Evolutionary conservation across 495 filamentous ascomycete genomes (phyloP), one percentile per base, ranked within the genome.

Genomic region (Peziza echinospora): DNA sequence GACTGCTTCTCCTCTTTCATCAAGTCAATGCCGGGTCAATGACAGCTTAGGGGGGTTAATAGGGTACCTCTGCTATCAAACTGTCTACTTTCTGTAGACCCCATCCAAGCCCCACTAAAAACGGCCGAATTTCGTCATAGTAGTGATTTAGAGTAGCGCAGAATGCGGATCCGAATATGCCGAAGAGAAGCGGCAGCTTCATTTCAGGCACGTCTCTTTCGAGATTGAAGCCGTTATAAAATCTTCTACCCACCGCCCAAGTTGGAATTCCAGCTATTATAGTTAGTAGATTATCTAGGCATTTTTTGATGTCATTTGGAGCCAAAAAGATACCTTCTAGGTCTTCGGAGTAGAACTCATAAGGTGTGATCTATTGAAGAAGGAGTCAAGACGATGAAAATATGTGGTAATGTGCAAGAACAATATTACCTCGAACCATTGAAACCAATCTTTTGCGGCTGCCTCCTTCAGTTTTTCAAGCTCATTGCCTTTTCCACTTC

Each of bases 341-440:
- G 50, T 96, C 89, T 59, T 97, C 89, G 57, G 84, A 93, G 61
- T 84, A 94, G 53, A 97, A 77, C 62, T 97, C 89, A 53, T 92
- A 97, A 0, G 89, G 89, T 0, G 84, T 92, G 48, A 86, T 76
- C 30, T 37, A 37, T 13, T n/a, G n/a, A n/a, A n/a, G n/a, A n/a
- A n/a, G n/a, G n/a, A n/a, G n/a, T n/a, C n/a, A n/a, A n/a, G n/a
- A n/a, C n/a, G n/a, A n/a, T n/a, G n/a, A n/a, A n/a, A n/a, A n/a
- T 37, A 37, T 11, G 30, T 13, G 19, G 19, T 37, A 37, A 37
- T 17, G 19, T 2, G 13, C 13, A 37, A 37, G 1, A 13, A 11
- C 3, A 37, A 37, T 37, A 11, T 37, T 37, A 17, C 30, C 51
- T 97, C 89, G 53, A 93, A 96, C 89, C 89, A 97, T 55, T 97